phyloP scores from a whole-genome alignment of 176 grass and related monocot species.

The Bothriochloa decipiens region DNA sequence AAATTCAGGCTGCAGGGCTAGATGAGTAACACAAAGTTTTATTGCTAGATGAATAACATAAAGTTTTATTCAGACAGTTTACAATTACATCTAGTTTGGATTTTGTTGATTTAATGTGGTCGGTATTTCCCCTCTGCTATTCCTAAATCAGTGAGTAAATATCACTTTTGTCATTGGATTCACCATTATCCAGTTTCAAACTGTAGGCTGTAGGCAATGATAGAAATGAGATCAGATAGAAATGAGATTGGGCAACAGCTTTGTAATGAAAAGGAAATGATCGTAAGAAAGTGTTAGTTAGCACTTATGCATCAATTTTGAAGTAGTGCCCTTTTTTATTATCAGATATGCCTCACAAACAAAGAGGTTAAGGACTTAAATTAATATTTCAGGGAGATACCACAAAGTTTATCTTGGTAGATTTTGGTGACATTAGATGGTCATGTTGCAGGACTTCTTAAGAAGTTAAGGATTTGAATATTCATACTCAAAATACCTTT shows the following conservation, averaged over 20 bases:
- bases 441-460: neutral
- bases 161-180: neutral
- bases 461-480: neutral
- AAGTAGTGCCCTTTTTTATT: neutral
- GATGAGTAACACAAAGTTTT: no score
- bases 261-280: neutral
- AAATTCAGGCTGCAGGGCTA: slow-evolving; percentile 4
- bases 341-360: slow-evolving; percentile 11
- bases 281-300: neutral
- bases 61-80: neutral
- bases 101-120: neutral
- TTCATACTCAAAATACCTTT: neutral
- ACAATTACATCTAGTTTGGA: neutral
- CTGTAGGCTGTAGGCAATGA: neutral
- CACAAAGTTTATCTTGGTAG: neutral
- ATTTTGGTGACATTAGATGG: neutral
- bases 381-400: neutral
- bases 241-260: neutral
- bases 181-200: neutral
- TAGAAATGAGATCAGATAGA: neutral
- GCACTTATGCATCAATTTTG: neutral
- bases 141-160: neutral
- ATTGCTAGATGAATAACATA: neutral
- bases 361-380: neutral
- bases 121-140: neutral